These are phyloP conservation scores for Erodium moschatum DNA, from an alignment of 441 rosid genomes.

Conservation along the genomic window DNA sequence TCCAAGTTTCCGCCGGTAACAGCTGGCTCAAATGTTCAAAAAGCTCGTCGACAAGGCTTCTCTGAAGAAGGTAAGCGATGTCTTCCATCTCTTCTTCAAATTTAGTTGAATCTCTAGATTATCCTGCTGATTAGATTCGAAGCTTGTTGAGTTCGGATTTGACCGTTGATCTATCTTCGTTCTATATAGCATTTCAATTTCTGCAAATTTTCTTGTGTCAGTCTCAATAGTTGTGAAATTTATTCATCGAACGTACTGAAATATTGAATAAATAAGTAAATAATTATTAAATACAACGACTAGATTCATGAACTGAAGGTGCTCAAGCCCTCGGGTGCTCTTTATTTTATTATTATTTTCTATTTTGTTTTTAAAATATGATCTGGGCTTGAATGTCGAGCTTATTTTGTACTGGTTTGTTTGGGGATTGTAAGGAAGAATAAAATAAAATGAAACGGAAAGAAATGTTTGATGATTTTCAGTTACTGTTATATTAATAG, in stretches of 20 bases:
- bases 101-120: not conserved
- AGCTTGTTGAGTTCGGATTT: not conserved
- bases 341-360: not conserved
- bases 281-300: not conserved
- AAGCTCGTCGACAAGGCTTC: conserved; percentile 19
- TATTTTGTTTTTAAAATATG: not conserved
- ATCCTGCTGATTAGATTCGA: not conserved
- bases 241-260: not conserved
- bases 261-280: not conserved
- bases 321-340: not conserved
- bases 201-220: not conserved
- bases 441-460: not conserved
- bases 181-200: not conserved
- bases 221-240: not conserved
- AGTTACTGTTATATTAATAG: not conserved
- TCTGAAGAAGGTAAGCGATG: conserved; percentile 2
- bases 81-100: not conserved
- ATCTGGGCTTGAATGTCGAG: not conserved
- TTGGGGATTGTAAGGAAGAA: not conserved
- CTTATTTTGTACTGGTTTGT: not conserved
- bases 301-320: conserved; percentile 8
- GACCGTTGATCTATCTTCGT: not conserved
- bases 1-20: conserved; percentile 3
- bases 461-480: not conserved
- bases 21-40: conserved; percentile 1